Evolutionary conservation across 208 protist species (phyloP).

Genomic region (Leishmania amazonensis): DNA sequence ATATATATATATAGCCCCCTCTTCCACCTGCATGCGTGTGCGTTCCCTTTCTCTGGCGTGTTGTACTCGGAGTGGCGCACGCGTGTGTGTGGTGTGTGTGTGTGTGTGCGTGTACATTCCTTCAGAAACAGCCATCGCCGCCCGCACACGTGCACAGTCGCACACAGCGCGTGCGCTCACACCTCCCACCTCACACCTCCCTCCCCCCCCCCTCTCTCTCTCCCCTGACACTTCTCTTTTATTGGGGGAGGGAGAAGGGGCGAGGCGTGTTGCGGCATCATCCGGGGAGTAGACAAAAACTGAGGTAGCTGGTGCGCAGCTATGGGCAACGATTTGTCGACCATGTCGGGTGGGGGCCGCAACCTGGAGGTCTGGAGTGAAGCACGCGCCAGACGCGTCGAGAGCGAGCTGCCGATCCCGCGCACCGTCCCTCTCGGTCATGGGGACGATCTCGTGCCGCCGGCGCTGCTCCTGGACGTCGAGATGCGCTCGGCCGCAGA

Average conservation of each 20-base stretch:
- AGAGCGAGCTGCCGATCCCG: neutral
- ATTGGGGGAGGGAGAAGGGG: neutral
- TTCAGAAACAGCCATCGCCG: no score
- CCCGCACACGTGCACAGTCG: neutral
- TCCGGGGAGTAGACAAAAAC: neutral
- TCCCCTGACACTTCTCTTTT: no score
- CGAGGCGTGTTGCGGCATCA: neutral
- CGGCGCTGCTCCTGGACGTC: neutral
- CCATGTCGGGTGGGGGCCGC: neutral
- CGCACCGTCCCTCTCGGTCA: neutral
- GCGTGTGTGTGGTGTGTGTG: no score
- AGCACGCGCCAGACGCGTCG: neutral
- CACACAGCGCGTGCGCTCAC: neutral
- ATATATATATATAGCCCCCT: no score
- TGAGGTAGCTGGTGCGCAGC: neutral
- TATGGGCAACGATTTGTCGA: constrained; percentile 6
- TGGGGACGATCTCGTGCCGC: neutral
- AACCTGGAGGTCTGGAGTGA: neutral
- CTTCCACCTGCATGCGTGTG: neutral
- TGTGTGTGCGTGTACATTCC: no score
- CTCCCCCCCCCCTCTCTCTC: no score
- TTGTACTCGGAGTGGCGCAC: no score
- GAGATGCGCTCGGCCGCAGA: neutral
- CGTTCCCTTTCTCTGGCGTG: neutral
- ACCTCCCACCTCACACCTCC: no score